Evolutionary conservation across 2,329 filamentous ascomycete species (phyloP), one percentile per base, ranked within the genome.

Genomic region (Penicillium griseofulvum): DNA sequence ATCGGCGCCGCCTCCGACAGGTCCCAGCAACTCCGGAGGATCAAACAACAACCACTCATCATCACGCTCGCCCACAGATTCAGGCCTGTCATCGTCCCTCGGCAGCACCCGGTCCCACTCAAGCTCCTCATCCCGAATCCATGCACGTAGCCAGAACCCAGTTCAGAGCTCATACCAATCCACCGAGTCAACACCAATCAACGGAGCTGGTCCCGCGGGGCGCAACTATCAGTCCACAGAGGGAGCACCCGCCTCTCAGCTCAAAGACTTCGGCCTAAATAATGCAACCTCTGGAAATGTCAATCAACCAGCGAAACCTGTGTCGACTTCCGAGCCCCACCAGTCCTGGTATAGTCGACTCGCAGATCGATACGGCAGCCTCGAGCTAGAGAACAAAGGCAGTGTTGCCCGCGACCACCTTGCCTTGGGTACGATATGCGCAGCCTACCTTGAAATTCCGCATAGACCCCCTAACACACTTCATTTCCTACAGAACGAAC

Each of bases 351-450:
- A 79, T 73, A 75, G 73, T 54, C 68, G 65, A 14, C 61, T 82
- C 10, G 72, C 79, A 37, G 83, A 86, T 39, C 83, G 83, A 62
- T 87, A 84, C 62, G 84, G 84, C 17, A 82, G 79, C 56, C 73
- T 87, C 31, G 84, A 87, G 66, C 69, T 87, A 48, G 85, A 87
- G 60, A 87, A 87, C 61, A 87, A 87, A 67, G 85, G 84, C 16
- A 85, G 82, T 63, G 83, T 87, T 22, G 85, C 85, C 33, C 74
- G 85, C 61, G 85, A 87, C 68, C 85, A 87, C 74, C 74, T 87
- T 41, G 85, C 85, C 19, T 66, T 87, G 41, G 83, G 83, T 86
- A 74, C 44, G 76, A 22, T 17, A 34, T 46, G 28, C 45, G 14
- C 26, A 34, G 14, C 49, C 49, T 36, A 33, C 22, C 11, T 16